Evolutionary conservation across 2,329 filamentous ascomycete genomes (phyloP).

Genomic region (Chaetomiaceae sp.): DNA sequence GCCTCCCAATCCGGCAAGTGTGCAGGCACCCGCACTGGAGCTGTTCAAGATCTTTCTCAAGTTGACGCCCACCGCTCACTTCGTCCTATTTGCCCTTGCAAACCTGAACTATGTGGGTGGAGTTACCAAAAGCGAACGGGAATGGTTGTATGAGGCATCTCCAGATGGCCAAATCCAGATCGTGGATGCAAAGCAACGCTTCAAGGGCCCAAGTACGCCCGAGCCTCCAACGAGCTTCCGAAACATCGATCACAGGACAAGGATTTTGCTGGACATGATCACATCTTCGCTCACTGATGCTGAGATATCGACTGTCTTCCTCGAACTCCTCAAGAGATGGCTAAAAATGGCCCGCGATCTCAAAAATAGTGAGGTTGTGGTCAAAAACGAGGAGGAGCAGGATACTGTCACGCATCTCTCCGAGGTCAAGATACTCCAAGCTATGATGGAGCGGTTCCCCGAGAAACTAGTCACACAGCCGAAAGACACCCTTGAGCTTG

Average conservation of each 20-base stretch:
- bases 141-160: constrained; percentile 49
- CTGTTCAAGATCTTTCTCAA: constrained; percentile 53
- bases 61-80: constrained; percentile 46
- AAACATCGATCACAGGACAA: constrained; percentile 43
- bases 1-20: constrained; percentile 29
- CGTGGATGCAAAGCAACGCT: constrained; percentile 28
- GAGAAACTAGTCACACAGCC: constrained; percentile 59
- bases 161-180: constrained; percentile 47
- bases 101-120: constrained; percentile 53
- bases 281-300: constrained; percentile 45
- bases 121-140: constrained; percentile 23
- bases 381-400: constrained; percentile 22
- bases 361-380: constrained; percentile 25
- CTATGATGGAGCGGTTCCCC: constrained; percentile 56
- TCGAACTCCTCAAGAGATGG: constrained; percentile 54
- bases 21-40: constrained; percentile 39
- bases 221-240: constrained; percentile 27
- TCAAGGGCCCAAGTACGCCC: neutral
- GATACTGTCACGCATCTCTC: constrained; percentile 45
- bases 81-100: constrained; percentile 42
- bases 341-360: constrained; percentile 32
- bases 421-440: constrained; percentile 57
- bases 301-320: constrained; percentile 55
- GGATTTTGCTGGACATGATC: constrained; percentile 45
- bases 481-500: constrained; percentile 57